These are phyloP conservation scores for Megacollybia marginata DNA, from an alignment of 768 basidiomycete species.

Conservation along the genomic window DNA sequence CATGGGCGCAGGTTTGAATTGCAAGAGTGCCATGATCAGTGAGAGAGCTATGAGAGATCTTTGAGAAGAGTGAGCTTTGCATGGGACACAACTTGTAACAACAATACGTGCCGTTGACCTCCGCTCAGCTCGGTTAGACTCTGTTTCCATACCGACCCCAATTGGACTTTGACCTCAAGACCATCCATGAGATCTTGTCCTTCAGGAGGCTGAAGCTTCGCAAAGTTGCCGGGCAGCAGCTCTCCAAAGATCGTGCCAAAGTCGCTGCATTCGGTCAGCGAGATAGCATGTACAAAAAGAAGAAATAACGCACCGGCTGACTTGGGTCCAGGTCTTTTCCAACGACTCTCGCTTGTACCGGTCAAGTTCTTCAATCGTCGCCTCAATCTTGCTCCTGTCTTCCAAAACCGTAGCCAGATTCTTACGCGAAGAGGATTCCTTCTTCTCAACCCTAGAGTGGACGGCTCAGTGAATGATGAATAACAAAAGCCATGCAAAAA, in stretches of 20 bases:
- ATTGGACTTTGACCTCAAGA: constrained; percentile 92
- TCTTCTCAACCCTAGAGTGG: constrained; percentile 77
- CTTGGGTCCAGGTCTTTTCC: constrained; percentile 93
- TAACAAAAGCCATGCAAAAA: constrained; percentile 2
- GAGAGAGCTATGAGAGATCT: constrained; percentile 97
- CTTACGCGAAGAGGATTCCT: constrained; percentile 78
- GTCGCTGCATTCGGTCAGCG: constrained; percentile 46
- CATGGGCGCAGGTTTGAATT: constrained; percentile 98
- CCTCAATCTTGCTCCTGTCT: constrained; percentile 93
- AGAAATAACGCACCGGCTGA: constrained; percentile 60
- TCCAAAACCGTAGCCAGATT: constrained; percentile 83
- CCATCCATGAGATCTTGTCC: constrained; percentile 91
- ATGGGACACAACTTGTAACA: neutral
- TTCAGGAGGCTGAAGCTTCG: constrained; percentile 90
- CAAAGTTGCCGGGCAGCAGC: constrained; percentile 91
- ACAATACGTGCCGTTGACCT: constrained; percentile 73
- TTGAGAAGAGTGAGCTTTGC: constrained; percentile 2
- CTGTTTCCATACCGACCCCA: constrained; percentile 96
- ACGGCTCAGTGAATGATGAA: neutral
- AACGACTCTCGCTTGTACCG: constrained; percentile 91
- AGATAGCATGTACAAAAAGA: neutral
- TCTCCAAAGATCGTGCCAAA: constrained; percentile 97
- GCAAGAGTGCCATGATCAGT: constrained; percentile 97
- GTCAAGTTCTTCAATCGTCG: constrained; percentile 89
- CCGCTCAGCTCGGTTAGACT: constrained; percentile 95